These are phyloP conservation scores for Biscogniauxia sp. DNA, from an alignment of 2,329 filamentous ascomycete genomes.

Conservation along the genomic window DNA sequence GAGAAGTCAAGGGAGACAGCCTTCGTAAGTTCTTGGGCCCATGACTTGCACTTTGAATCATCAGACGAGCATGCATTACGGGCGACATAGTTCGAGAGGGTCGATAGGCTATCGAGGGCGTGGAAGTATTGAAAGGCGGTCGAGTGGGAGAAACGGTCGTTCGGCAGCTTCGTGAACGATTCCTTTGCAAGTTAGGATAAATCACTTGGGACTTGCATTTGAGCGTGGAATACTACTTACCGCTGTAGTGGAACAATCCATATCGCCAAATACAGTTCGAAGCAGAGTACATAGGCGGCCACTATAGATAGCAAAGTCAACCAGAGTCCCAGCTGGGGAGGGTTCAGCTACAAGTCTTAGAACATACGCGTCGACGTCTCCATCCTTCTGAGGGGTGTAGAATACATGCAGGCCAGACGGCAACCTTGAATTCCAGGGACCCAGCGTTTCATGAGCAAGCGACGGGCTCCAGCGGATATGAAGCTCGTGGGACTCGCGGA, in stretches of 20 bases:
- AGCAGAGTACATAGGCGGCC: conserved; percentile 32
- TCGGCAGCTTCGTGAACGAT: conserved; percentile 60
- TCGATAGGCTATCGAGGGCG: conserved; percentile 54
- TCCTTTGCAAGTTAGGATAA: conserved; percentile 56
- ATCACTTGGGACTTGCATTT: conserved; percentile 41
- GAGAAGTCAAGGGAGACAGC: conserved; percentile 67
- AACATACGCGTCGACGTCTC: conserved; percentile 25
- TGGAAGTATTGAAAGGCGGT: conserved; percentile 70
- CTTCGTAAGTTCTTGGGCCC: conserved; percentile 25
- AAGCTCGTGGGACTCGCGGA: conserved; percentile 67
- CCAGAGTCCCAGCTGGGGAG: neutral
- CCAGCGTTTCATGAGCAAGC: conserved; percentile 52
- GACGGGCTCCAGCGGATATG: conserved; percentile 77
- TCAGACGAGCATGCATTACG: conserved; percentile 36
- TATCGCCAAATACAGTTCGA: conserved; percentile 31
- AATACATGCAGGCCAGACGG: conserved; percentile 81
- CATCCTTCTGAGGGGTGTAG: conserved; percentile 56
- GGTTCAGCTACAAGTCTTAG: neutral
- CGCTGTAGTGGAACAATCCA: conserved; percentile 35
- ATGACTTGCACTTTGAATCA: conserved; percentile 24
- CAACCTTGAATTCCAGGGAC: conserved; percentile 72
- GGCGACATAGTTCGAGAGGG: conserved; percentile 52
- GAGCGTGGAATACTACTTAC: conserved; percentile 22
- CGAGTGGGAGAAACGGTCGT: conserved; percentile 57
- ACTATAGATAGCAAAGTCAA: conserved; percentile 18